Evolutionary conservation across 148 eudicot species (phyloP), one percentile per base, ranked within the genome.

Genomic region (Rhododendron molle): DNA sequence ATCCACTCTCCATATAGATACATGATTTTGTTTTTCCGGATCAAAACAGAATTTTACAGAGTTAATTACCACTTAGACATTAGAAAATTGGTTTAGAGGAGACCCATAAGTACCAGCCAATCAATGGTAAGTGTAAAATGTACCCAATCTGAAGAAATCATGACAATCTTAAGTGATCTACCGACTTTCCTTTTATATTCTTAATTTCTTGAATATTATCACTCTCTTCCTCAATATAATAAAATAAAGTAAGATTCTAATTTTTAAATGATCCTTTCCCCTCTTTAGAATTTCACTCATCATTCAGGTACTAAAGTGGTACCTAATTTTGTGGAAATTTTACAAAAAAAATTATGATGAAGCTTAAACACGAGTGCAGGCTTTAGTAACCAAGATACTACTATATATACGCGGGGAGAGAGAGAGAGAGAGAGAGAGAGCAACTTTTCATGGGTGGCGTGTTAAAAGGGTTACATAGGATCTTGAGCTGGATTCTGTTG

Each of bases 161-260:
- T 87, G 44, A 85, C 84, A 81, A 88, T 90, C 85, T 74, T 83
- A 83, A 62, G 83, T 36, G 76, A 90, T 89, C 92, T 56, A 90
- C 92, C 90, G 87, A 89, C 89, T 46, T 34, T 83, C 15, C 69
- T 47, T 83, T 72, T 81, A 56, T 67, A 38, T 34, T 28, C 49
- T 34, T n/a, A n/a, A n/a, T n/a, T 81, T 50, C 58, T 56, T 76
- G 3, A 38, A 40, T 56, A 84, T 43, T 56, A 36, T 32, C 26
- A 15, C 36, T 23, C 15, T 65, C 76, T 32, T 28, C 20, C 2
- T 13, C 8, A 71, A 46, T 46, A 32, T 13, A 13, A 71, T 69
- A 28, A 69, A 69, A 30, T 26, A 14, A 69, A 3, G 7, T 69
- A 13, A 6, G 12, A 30, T 69, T 32, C 18, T 5, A 23, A 30